Evolutionary conservation across 352 stramenopile genomes (phyloP), one percentile per base, ranked within the genome.

Genomic region (Phytophthora macrochlamydospora): DNA sequence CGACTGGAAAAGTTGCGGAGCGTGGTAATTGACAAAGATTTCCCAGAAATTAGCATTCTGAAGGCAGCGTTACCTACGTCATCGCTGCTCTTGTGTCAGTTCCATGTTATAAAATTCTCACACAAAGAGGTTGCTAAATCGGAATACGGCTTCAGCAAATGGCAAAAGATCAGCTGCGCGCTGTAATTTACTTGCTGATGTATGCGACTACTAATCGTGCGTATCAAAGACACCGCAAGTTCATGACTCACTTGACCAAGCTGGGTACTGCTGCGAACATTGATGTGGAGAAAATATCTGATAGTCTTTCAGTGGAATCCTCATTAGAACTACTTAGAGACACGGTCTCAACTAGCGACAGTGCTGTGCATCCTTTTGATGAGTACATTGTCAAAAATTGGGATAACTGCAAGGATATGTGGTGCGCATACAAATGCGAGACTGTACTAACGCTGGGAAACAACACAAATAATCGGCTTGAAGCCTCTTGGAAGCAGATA

Each of bases 11-110:
- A 62, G 3, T 49, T 79, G 1, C 13, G 62, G 24, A 61, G 37
- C 29, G 63, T 76, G 2, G 8, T 77, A 6, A 66, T 74, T 11
- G 61, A 76, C 37, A 73, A 79, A 37, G 67, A 76, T n/a, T 78
- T 81, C 50, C 69, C 52, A 0, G 65, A 77, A 35, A 65, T 65
- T 1, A 28, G 2, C 0, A 46, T 60, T 14, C 40, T 75, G 5
- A 57, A 61, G 11, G 13, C 14, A 4, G 14, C 8, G 1, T 68
- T 81, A 42, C 65, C 64, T 0, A 18, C 56, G 6, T 65, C 42
- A 0, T 48, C 24, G 0, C n/a, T 78, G 2, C 33, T 78, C 0
- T 18, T 81, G 0, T 78, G 60, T 35, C 58, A 78, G 28, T 78
- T 75, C 31, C 69, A 74, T 24, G 65, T 71, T 0, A 45, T 76